Evolutionary conservation across 129 eudicot species (phyloP).

Genomic region (Centrapalus pauciflorus): DNA sequence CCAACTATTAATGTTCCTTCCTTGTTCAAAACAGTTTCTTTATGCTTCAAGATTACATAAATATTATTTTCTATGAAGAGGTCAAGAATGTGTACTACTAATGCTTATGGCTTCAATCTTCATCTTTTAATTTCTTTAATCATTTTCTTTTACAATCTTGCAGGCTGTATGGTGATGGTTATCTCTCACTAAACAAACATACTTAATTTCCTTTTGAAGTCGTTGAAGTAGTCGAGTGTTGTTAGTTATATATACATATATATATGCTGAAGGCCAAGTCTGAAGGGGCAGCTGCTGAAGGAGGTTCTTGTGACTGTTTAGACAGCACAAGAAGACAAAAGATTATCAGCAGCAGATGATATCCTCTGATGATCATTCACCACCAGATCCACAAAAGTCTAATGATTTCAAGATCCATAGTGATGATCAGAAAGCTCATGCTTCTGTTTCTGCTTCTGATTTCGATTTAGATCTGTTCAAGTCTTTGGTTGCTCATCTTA

Average conservation of each 20-base stretch:
- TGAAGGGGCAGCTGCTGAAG: conserved; percentile 26
- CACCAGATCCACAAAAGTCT: conserved; percentile 33
- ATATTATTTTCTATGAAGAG: too few relatives aligned
- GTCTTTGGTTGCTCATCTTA: conserved; percentile 29
- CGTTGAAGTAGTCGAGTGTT: not conserved
- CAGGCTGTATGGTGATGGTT: not conserved
- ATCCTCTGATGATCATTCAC: conserved; percentile 59
- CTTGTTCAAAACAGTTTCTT: conserved; percentile 18
- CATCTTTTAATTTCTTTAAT: not conserved
- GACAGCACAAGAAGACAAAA: conserved; percentile 49
- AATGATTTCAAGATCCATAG: conserved; percentile 16
- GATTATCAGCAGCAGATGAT: conserved; percentile 47
- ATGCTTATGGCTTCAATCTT: too few relatives aligned
- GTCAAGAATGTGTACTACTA: too few relatives aligned
- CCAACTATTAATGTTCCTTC: conserved; percentile 16
- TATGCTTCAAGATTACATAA: conserved; percentile 8
- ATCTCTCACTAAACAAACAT: too few relatives aligned
- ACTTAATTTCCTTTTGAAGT: conserved; percentile 27
- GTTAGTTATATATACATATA: too few relatives aligned
- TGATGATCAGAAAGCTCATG: conserved; percentile 33
- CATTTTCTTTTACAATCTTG: not conserved
- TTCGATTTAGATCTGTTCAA: conserved; percentile 45
- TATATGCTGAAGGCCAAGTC: conserved; percentile 47
- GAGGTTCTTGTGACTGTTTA: conserved; percentile 59
- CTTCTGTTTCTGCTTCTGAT: conserved; percentile 8